Percentiles rank a stretch among this genome's conserved stretches.
phyloP scores from a whole-genome alignment of 768 basidiomycete species.

The Exidia glandulosa region DNA sequence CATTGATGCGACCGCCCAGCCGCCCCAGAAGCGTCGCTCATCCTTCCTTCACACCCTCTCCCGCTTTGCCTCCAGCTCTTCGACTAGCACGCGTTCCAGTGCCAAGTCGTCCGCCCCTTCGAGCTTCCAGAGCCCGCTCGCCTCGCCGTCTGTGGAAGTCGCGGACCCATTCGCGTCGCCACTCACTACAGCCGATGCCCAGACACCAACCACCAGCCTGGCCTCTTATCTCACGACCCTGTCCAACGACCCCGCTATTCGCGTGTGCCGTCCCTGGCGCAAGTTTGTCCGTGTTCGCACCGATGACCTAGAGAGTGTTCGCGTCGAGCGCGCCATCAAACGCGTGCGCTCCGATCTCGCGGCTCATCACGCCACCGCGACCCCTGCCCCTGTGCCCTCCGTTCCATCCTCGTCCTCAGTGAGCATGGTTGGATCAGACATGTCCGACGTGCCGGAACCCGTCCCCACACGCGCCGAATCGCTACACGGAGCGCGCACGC shows the following conservation, averaged over 20 bases:
- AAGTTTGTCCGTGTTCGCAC: constrained; percentile 76
- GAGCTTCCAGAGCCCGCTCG: constrained; percentile 30
- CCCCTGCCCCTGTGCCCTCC: neutral
- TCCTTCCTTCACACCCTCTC: constrained; percentile 81
- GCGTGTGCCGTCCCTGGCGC: constrained; percentile 65
- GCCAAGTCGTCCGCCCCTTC: constrained; percentile 8
- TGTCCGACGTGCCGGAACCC: neutral
- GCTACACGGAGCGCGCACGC: neutral
- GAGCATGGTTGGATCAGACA: neutral
- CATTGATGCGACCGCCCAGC: constrained; percentile 44
- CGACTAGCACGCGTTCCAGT: constrained; percentile 30
- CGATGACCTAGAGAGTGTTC: constrained; percentile 79
- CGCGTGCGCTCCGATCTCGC: constrained; percentile 78
- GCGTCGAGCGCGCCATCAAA: constrained; percentile 81
- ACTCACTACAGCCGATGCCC: constrained; percentile 8
- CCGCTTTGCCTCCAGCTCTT: constrained; percentile 64
- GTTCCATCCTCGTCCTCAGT: neutral
- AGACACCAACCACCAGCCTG: constrained; percentile 42
- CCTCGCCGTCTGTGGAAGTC: constrained; percentile 43
- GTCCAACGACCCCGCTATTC: constrained; percentile 53
- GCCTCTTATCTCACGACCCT: constrained; percentile 73
- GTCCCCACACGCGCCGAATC: neutral
- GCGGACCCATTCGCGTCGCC: constrained; percentile 45
- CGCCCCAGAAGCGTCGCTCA: constrained; percentile 58
- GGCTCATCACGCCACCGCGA: constrained; percentile 36